Base-by-base conservation (phyloP, 257 asterid species). In the Linaria vulgaris region DNA sequence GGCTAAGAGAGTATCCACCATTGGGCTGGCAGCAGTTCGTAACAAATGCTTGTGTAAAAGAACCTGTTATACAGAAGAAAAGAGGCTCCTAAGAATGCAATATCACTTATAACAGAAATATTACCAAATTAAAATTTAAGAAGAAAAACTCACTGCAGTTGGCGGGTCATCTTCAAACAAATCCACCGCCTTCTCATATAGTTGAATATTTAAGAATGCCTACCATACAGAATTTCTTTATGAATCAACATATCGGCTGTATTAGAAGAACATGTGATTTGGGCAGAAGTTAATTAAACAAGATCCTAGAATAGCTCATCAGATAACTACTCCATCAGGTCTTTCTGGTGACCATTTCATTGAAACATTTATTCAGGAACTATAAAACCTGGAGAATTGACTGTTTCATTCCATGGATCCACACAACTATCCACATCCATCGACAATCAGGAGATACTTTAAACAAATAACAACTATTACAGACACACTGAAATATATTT, bases 141-240 rank as follows among this genome's bases (percentile, higher is more conserved):
- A 64, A 70, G 15, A 62, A 21, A 34, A 75, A 71, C 96, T 74
- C 77, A 92, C 99, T 16, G 91, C 82, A 66, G 85, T 83, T 78
- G 96, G 49, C 60, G 58, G 94, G 70, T 89, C 99, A 68, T 85
- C 97, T 76, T 92, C 99, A 72, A 92, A 90, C 83, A 92, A 74
- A 66, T 92, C 99, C 38, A 89, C 72, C 14, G 95, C 99, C 80
- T 89, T 92, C 63, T 85, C 97, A 83, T 87, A 89, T 63, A 89
- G 82, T 74, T 89, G 99, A 71, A 92, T 79, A 65, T 92, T 87
- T 67, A 92, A 82, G 79, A 82, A 75, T 22, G 89, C 77, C 99
- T 92, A 90, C 63, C 64, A 52, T 63, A 53, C 44, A 71, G 60
- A 68, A 56, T 37, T 16, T 69, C 22, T 16, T 69, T 23, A 66